A percentile compares a stretch with the other conserved stretches of the same genome.
Conservation (phyloP, 2,329 filamentous ascomycete species). For the Ceratocystis cacaofunesta region DNA sequence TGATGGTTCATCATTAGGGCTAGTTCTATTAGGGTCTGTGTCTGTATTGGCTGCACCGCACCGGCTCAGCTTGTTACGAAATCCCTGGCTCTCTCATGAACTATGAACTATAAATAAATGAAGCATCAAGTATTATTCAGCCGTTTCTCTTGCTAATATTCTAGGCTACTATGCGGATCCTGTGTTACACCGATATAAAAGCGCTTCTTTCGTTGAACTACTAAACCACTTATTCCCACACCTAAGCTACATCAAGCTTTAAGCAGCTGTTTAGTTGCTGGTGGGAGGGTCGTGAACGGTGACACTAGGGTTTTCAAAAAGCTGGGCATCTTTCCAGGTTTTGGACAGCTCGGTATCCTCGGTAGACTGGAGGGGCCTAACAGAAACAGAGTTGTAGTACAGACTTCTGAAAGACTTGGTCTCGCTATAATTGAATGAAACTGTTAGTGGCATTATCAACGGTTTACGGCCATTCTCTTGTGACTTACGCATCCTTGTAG, state of each 20-base stretch:
- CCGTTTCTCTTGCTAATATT: too few relatives aligned
- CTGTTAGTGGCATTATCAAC: background rate
- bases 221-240: background rate
- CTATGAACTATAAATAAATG: too few relatives aligned
- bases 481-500: background rate
- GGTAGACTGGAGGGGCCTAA: background rate
- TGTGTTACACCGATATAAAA: background rate
- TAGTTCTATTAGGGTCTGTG: background rate
- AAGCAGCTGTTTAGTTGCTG: background rate
- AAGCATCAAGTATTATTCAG: too few relatives aligned
- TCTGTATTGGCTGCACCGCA: background rate
- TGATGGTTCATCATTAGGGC: background rate
- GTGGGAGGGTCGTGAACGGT: background rate
- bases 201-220: background rate
- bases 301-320: background rate
- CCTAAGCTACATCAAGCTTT: background rate
- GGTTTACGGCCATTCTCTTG: background rate
- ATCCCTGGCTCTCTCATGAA: too few relatives aligned
- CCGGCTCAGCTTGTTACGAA: too few relatives aligned
- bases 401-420: background rate
- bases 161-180: background rate
- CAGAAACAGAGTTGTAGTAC: background rate
- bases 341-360: background rate
- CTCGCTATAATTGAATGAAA: background rate
- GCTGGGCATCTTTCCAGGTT: background rate